A percentile compares a stretch with the other conserved stretches of the same genome.
Evolutionary conservation across 495 filamentous ascomycete species (phyloP).

Genomic region (Trypethelium eluteriae): DNA sequence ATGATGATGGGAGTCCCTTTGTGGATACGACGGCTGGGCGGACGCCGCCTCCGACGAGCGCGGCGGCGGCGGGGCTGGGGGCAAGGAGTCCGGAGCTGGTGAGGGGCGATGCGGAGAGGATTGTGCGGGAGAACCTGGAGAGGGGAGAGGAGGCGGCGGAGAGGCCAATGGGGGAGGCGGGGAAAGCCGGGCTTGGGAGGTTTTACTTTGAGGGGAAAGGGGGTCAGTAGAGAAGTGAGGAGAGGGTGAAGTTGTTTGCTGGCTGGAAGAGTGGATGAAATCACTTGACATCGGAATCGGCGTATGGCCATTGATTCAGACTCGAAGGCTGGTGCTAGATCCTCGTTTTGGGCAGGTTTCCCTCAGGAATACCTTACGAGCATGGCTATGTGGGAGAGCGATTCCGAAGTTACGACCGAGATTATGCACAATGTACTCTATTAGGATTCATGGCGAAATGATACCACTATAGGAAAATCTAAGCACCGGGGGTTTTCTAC

Average conservation of each 20-base stretch:
- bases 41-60: slow-evolving; percentile 26
- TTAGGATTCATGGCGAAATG: not conserved
- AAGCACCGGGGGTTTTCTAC: not conserved
- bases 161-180: not conserved
- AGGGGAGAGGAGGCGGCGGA: slow-evolving; percentile 14
- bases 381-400: not conserved
- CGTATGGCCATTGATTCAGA: not conserved
- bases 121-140: slow-evolving; percentile 44
- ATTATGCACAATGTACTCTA: not conserved
- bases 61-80: not conserved
- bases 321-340: not conserved
- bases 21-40: slow-evolving; percentile 31
- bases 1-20: slow-evolving; percentile 27
- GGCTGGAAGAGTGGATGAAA: not conserved
- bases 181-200: not conserved
- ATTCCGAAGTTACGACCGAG: not conserved
- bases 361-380: not conserved
- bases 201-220: slow-evolving; percentile 5
- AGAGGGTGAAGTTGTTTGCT: not conserved
- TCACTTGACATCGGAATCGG: not conserved
- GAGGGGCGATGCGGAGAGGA: slow-evolving; percentile 44
- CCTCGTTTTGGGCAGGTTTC: not conserved
- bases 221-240: not conserved
- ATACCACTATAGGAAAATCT: slow-evolving; percentile 8
- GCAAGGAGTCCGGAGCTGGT: slow-evolving; percentile 24